phyloP scores from a whole-genome alignment of 495 filamentous ascomycete genomes.

The Talaromyces liani region DNA sequence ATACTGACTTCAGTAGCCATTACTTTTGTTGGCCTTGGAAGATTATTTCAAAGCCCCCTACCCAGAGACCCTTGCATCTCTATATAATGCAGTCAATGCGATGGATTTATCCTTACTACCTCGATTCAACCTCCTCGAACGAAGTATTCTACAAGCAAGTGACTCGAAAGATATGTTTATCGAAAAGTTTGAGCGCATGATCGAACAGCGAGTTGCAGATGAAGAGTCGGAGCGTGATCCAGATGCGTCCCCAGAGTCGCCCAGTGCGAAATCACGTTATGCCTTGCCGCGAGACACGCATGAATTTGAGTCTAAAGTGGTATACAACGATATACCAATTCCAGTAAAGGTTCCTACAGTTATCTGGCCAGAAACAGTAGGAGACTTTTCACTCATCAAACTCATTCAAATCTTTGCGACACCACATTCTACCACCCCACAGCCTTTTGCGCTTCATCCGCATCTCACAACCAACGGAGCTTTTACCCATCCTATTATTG shows the following conservation, averaged over 20 bases:
- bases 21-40: conserved; percentile 89
- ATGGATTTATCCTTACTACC: conserved; percentile 98
- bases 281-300: conserved; percentile 85
- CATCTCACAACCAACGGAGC: conserved; percentile 90
- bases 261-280: conserved; percentile 38
- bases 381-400: conserved; percentile 95
- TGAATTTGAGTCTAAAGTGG: conserved; percentile 89
- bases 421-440: conserved; percentile 70
- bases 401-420: conserved; percentile 89
- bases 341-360: conserved; percentile 93
- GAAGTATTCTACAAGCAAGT: conserved; percentile 78
- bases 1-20: conserved; percentile 51
- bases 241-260: conserved; percentile 16
- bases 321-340: conserved; percentile 91
- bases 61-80: conserved; percentile 77
- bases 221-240: conserved; percentile 24
- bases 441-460: conserved; percentile 78
- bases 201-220: conserved; percentile 55
- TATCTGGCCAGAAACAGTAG: conserved; percentile 89
- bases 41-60: conserved; percentile 94
- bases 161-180: conserved; percentile 95
- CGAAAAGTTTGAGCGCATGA: conserved; percentile 95
- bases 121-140: conserved; percentile 72
- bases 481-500: conserved; percentile 46
- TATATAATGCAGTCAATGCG: conserved; percentile 87